A percentile compares a stretch with the other conserved stretches of the same genome.
Conservation (phyloP, 169 alveolate genomes). For the Plasmodium ovale region DNA sequence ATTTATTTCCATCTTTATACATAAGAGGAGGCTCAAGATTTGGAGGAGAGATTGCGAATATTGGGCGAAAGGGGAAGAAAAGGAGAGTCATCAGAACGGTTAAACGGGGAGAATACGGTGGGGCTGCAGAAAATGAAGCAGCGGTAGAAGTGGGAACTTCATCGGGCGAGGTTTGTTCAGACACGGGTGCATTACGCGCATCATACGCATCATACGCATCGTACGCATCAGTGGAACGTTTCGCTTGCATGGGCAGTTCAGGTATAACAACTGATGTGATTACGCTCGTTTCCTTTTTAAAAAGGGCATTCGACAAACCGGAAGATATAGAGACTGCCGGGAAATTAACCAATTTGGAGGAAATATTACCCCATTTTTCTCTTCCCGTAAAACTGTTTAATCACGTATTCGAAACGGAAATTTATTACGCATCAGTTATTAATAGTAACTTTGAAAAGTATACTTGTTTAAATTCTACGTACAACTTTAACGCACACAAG, state of each 20-base stretch:
- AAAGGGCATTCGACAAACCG: neutral
- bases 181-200: no score
- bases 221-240: no score
- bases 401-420: slow-evolving; percentile 13
- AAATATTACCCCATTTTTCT: slow-evolving; percentile 10
- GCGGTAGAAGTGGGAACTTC: no score
- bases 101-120: no score
- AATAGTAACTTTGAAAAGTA: slow-evolving; percentile 11
- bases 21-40: neutral
- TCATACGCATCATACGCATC: no score
- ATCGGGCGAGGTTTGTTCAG: no score
- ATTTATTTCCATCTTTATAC: slow-evolving; percentile 23
- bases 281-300: neutral
- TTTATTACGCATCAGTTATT: slow-evolving; percentile 11
- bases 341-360: neutral
- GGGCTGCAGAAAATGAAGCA: no score
- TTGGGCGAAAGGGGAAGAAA: neutral
- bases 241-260: no score
- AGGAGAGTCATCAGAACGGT: no score
- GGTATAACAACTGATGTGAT: neutral
- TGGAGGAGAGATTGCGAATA: neutral
- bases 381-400: slow-evolving; percentile 5
- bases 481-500: slow-evolving; percentile 24
- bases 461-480: neutral
- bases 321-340: neutral